Conservation (phyloP, 768 basidiomycete genomes). For the Lactarius vividus region DNA sequence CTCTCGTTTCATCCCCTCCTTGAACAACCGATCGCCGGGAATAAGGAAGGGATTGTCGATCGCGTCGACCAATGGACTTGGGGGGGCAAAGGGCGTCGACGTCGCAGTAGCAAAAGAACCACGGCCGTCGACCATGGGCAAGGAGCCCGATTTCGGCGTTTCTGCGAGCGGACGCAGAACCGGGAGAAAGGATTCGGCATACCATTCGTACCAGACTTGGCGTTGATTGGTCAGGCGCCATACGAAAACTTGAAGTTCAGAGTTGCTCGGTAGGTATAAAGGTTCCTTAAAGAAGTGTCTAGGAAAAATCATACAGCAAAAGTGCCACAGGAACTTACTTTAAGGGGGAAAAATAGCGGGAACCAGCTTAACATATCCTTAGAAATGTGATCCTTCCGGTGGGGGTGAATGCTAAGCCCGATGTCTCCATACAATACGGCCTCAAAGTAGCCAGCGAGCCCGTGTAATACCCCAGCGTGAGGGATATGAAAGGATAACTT, state of each 20-base stretch:
- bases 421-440: conserved; percentile 88
- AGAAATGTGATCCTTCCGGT: conserved; percentile 78
- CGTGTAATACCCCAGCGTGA: conserved; percentile 90
- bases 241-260: conserved; percentile 88
- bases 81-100: conserved; percentile 33
- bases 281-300: conserved; percentile 61
- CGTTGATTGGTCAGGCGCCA: conserved; percentile 91
- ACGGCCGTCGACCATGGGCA: conserved; percentile 27
- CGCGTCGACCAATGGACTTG: conserved; percentile 75
- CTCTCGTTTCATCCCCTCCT: conserved; percentile 20
- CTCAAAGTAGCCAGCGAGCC: conserved; percentile 96
- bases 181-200: conserved; percentile 88
- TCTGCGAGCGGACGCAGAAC: conserved; percentile 42
- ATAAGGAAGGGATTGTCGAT: conserved; percentile 42
- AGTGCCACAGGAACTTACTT: conserved; percentile 46
- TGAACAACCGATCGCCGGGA: conserved; percentile 26
- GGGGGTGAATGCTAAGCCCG: conserved; percentile 91
- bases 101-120: conserved; percentile 27
- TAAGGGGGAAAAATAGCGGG: conserved; percentile 93
- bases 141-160: conserved; percentile 33
- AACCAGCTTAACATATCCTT: conserved; percentile 99
- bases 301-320: neutral
- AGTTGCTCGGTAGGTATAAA: conserved; percentile 86
- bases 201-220: conserved; percentile 99
- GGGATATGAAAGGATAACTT: conserved; percentile 89